Percentiles rank a stretch among this genome's conserved stretches.
Conservation (phyloP, 208 protist genomes). For the Zelonia costaricensis region DNA sequence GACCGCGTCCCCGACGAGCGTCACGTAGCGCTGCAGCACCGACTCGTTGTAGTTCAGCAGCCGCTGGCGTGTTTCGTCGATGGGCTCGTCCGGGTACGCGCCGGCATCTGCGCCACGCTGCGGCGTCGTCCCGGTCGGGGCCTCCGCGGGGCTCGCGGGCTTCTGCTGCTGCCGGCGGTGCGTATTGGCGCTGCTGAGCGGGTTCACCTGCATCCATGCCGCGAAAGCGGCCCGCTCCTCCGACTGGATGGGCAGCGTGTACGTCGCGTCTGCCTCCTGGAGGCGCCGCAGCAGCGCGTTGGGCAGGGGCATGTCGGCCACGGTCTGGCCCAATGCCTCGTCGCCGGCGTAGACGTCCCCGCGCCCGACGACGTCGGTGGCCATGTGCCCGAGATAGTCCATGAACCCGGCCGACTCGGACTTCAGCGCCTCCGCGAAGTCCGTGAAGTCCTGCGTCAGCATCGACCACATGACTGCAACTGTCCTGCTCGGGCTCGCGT, state of each 20-base stretch:
- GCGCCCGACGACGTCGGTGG: constrained; percentile 60
- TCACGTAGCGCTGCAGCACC: constrained; percentile 55
- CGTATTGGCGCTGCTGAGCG: constrained; percentile 45
- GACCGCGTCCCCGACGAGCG: constrained; percentile 55
- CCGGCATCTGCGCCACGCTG: no score
- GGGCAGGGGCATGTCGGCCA: constrained; percentile 46
- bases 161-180: constrained; percentile 5
- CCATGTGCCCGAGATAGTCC: constrained; percentile 46
- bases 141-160: background rate
- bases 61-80: constrained; percentile 48
- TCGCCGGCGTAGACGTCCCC: constrained; percentile 62
- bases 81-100: constrained; percentile 36
- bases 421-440: constrained; percentile 61
- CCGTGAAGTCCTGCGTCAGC: constrained; percentile 52
- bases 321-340: constrained; percentile 43
- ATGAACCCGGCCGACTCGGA: constrained; percentile 62
- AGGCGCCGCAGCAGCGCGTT: constrained; percentile 31
- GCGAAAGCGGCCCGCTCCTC: constrained; percentile 41
- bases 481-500: background rate
- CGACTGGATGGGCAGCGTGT: constrained; percentile 31
- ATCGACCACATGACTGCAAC: constrained; percentile 47
- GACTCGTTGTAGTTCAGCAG: constrained; percentile 67
- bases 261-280: constrained; percentile 45
- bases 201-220: constrained; percentile 47
- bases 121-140: no score